These are phyloP conservation scores for Pyrenophora seminiperda DNA, from an alignment of 2,329 filamentous ascomycete species.

Conservation along the genomic window DNA sequence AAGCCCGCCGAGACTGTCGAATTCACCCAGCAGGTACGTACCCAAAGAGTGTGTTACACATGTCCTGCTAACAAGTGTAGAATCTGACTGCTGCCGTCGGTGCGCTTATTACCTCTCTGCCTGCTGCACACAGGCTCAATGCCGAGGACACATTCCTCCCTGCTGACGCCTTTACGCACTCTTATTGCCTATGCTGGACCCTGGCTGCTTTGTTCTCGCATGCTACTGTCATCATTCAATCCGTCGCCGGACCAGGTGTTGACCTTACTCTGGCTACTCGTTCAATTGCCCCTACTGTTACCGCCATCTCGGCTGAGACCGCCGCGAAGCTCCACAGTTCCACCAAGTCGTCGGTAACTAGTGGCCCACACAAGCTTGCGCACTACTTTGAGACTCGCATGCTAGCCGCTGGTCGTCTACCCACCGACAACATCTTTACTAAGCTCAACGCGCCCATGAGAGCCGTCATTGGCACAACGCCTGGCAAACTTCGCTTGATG, in stretches of 20 bases:
- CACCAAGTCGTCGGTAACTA: slow-evolving; percentile 63
- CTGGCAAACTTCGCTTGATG: slow-evolving; percentile 79
- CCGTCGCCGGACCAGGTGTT: slow-evolving; percentile 74
- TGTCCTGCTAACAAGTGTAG: slow-evolving; percentile 40
- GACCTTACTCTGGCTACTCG: slow-evolving; percentile 75
- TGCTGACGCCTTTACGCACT: slow-evolving; percentile 77
- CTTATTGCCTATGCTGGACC: slow-evolving; percentile 79
- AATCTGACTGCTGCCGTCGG: slow-evolving; percentile 90
- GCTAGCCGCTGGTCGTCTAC: slow-evolving; percentile 76
- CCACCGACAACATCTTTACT: slow-evolving; percentile 66
- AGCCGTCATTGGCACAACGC: slow-evolving; percentile 64
- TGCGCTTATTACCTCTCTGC: slow-evolving; percentile 76
- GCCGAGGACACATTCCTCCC: slow-evolving; percentile 82
- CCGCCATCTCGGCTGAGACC: slow-evolving; percentile 77
- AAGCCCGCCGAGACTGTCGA: slow-evolving; percentile 69
- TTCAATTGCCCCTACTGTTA: slow-evolving; percentile 77
- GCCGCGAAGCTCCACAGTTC: slow-evolving; percentile 70
- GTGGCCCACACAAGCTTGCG: slow-evolving; percentile 68
- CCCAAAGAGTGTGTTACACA: fast-evolving
- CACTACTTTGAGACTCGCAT: slow-evolving; percentile 74
- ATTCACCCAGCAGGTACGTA: slow-evolving; percentile 70
- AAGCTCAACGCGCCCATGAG: slow-evolving; percentile 64
- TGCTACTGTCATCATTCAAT: slow-evolving; percentile 84
- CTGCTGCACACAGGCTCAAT: slow-evolving; percentile 73
- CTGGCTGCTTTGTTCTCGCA: slow-evolving; percentile 84